Evolutionary conservation across 1,284 basidiomycete genomes (phyloP).

Genomic region (Kalmanozyma brasiliensis): DNA sequence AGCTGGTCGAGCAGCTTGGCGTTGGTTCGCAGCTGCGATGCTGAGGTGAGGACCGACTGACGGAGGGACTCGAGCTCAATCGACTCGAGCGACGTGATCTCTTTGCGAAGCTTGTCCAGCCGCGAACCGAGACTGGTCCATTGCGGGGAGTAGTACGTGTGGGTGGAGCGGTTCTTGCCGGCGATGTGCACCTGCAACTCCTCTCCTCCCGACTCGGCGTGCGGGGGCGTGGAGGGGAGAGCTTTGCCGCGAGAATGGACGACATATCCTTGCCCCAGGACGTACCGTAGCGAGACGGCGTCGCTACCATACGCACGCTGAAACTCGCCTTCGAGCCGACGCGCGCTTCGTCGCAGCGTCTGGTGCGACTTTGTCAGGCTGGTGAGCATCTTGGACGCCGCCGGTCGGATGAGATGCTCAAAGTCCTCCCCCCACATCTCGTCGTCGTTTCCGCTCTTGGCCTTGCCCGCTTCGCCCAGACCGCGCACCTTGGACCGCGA

Average conservation of each 20-base stretch:
- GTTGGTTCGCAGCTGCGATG: constrained; percentile 73
- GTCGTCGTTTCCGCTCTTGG: not conserved
- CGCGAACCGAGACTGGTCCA: constrained; percentile 56
- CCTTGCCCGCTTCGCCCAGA: not conserved
- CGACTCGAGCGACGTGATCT: constrained; percentile 45
- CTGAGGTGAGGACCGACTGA: constrained; percentile 34
- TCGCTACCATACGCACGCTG: constrained; percentile 32
- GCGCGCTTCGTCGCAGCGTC: constrained; percentile 38
- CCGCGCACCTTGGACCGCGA: constrained; percentile 11
- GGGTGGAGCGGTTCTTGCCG: constrained; percentile 53
- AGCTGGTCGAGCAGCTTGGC: constrained; percentile 86
- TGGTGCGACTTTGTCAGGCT: constrained; percentile 41
- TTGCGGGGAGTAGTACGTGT: constrained; percentile 54
- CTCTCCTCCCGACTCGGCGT: not conserved
- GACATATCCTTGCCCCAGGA: constrained; percentile 63
- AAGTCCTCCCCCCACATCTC: constrained; percentile 59
- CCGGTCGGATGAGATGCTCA: constrained; percentile 63
- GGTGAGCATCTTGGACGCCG: constrained; percentile 47
- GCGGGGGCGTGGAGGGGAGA: not conserved
- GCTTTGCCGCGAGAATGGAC: constrained; percentile 55
- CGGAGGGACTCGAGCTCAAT: constrained; percentile 57
- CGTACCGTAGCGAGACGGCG: constrained; percentile 46
- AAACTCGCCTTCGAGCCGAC: constrained; percentile 40
- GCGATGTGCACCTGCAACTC: constrained; percentile 43
- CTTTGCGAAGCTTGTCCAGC: constrained; percentile 36